Evolutionary conservation across 768 basidiomycete species (phyloP), one percentile per base, ranked within the genome.

Genomic region (Sporobolomyces pararoseus): DNA sequence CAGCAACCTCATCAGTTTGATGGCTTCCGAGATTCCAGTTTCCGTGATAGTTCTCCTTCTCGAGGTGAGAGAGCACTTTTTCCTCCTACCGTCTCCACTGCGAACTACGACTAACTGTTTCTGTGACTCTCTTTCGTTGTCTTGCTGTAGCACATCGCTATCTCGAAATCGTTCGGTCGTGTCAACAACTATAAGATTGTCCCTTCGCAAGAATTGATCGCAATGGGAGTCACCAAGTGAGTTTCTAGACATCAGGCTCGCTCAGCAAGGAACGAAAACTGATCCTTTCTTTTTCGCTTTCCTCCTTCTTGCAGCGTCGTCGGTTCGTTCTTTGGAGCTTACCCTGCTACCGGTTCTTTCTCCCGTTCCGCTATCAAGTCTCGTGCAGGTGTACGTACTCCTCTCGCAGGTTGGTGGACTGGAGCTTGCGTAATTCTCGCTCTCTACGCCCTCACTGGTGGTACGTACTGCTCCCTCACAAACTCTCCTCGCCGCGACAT

Each of bases 271-370:
- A 21, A 42, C 10, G 46, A 23, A 21, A 47, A 13, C 6, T 47
- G 46, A 21, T 47, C 21, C 10, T 13, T 12, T 35, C 21, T 1
- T 35, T n/a, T 5, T 16, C 52, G 46, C 44, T 54, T 1, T 27
- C 57, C 19, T 31, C 51, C 34, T 44, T 49, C 42, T 49, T 34
- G 31, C 49, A 71, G 52, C 64, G 37, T 66, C 65, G 35, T 71
- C 70, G 93, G 93, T 7, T 87, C 90, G n/a, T 83, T 90, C 75
- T 97, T 99, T 80, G 85, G 81, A 50, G 95, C 94, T 0, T 97
- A 96, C 79, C 94, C 95, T 19, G 90, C 93, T 0, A 99, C 95
- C 16, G 95, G 95, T 4, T 97, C 94, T 0, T 99, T 99, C 85
- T 95, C 93, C 50, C 89, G 95, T 23, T 90, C 93, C 2, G 95